Evolutionary conservation across 495 filamentous ascomycete genomes (phyloP).

Genomic region (Daldinia grandis): DNA sequence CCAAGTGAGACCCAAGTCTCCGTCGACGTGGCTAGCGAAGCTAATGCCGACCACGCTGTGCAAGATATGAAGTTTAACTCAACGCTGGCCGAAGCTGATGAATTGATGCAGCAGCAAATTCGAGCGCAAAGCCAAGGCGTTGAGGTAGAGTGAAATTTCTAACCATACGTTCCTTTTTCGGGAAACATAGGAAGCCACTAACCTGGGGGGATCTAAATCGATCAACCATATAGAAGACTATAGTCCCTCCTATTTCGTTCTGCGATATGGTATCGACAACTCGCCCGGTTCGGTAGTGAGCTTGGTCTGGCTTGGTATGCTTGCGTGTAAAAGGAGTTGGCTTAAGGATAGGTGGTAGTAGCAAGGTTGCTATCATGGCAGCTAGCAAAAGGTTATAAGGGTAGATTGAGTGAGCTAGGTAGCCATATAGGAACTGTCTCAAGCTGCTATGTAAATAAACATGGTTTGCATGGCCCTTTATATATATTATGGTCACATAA

Average conservation of each 20-base stretch:
- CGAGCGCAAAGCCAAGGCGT: not conserved
- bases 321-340: not conserved
- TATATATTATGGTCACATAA: too few species aligned
- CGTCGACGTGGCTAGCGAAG: not conserved
- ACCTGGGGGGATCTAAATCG: not conserved
- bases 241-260: not conserved
- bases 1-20: not conserved
- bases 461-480: too few species aligned
- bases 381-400: not conserved
- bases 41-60: not conserved
- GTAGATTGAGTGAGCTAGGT: not conserved
- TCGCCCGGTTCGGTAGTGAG: not conserved
- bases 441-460: not conserved
- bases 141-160: not conserved
- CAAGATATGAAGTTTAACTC: not conserved
- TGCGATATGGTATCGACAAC: not conserved
- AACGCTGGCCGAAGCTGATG: slow-evolving; percentile 1
- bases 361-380: not conserved
- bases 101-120: slow-evolving; percentile 5
- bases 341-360: not conserved
- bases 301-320: not conserved
- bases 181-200: not conserved
- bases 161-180: too few species aligned
- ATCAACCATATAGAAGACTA: not conserved
- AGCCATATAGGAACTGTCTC: not conserved